Percentiles rank a stretch among this genome's conserved stretches.
These are phyloP conservation scores for Grammothele lineata DNA, from an alignment of 768 basidiomycete genomes.

Conservation along the genomic window DNA sequence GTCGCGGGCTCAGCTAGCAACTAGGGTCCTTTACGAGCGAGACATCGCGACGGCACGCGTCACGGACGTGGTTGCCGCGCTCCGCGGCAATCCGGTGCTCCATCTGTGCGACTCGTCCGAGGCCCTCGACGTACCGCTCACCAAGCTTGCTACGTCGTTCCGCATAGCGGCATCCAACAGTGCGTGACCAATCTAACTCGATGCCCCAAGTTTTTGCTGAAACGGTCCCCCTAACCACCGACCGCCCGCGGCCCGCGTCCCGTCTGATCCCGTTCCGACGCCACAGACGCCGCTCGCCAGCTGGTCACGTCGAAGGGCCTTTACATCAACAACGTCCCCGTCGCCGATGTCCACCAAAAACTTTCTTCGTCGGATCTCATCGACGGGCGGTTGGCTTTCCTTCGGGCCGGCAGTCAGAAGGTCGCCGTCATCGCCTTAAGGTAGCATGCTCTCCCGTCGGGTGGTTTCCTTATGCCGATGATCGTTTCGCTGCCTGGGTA, in stretches of 20 bases:
- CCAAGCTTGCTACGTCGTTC: slow-evolving; percentile 57
- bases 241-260: too few species aligned
- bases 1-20: slow-evolving; percentile 20
- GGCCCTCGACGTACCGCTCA: slow-evolving; percentile 47
- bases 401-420: slow-evolving; percentile 75
- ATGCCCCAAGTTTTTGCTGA: too few species aligned
- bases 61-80: slow-evolving; percentile 53
- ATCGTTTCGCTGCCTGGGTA: too few species aligned
- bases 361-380: slow-evolving; percentile 47
- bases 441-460: too few species aligned
- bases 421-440: slow-evolving; percentile 50
- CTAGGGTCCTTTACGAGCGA: slow-evolving; percentile 23
- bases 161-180: slow-evolving; percentile 61
- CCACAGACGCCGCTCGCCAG: slow-evolving; percentile 57
- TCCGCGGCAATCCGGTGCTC: slow-evolving; percentile 64
- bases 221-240: too few species aligned
- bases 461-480: too few species aligned
- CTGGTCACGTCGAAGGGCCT: slow-evolving; percentile 64
- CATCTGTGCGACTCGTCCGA: slow-evolving; percentile 46
- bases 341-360: slow-evolving; percentile 45
- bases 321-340: slow-evolving; percentile 61
- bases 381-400: slow-evolving; percentile 55
- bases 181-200: too few species aligned
- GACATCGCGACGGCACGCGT: slow-evolving; percentile 38
- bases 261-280: too few species aligned